phyloP scores from a whole-genome alignment of 140 eudicot genomes.

The Oenanthe javanica region DNA sequence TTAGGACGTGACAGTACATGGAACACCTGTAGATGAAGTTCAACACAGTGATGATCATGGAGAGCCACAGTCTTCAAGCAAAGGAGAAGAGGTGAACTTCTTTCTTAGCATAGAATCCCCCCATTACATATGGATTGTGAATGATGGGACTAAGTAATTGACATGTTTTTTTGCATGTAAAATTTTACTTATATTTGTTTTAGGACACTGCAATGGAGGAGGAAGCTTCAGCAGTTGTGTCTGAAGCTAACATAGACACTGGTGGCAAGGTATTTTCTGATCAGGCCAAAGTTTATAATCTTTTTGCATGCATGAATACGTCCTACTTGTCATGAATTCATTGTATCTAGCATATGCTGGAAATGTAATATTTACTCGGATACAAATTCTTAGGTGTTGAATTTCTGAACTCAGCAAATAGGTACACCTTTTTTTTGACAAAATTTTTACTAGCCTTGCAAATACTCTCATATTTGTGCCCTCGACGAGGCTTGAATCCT shows the following conservation, averaged over 20 bases:
- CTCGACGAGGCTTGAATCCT: background rate
- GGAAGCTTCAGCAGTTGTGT: constrained; percentile 30
- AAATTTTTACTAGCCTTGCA: background rate
- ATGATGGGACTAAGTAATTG: background rate
- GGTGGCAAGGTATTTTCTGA: constrained; percentile 31
- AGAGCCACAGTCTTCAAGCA: constrained; percentile 26
- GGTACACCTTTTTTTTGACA: background rate
- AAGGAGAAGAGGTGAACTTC: constrained; percentile 31
- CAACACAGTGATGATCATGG: constrained; percentile 25
- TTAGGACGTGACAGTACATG: constrained; percentile 38
- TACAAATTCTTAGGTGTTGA: background rate
- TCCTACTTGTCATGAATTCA: background rate
- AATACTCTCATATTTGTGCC: background rate
- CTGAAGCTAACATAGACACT: constrained; percentile 28
- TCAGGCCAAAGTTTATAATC: background rate
- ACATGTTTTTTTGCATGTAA: background rate
- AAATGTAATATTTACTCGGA: background rate
- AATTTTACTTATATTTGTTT: background rate
- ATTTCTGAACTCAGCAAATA: background rate
- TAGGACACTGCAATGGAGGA: constrained; percentile 34
- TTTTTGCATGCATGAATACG: background rate
- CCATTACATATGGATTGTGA: background rate
- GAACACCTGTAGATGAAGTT: constrained; percentile 24
- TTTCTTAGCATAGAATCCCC: too few species aligned
- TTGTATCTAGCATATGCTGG: background rate